Conservation (phyloP, 805 yeast genomes). For the Candida caryicola region DNA sequence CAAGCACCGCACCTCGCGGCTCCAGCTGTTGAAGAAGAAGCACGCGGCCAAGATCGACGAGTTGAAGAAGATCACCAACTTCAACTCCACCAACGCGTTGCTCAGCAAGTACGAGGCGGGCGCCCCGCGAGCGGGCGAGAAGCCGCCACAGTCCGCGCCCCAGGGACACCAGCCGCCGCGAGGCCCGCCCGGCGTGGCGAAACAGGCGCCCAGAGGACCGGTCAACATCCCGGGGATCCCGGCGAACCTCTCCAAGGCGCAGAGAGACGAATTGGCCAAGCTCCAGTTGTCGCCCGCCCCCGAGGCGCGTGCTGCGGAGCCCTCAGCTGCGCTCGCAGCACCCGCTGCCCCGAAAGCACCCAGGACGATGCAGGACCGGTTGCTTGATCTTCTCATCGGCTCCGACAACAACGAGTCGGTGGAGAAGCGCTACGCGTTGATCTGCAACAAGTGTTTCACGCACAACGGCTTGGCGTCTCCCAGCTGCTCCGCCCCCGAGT, state of each 20-base stretch:
- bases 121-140: neutral
- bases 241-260: neutral
- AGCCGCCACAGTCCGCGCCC: neutral
- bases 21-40: constrained; percentile 33
- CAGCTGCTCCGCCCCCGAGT: constrained; percentile 46
- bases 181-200: neutral
- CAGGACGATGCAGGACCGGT: constrained; percentile 33
- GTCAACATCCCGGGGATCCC: neutral
- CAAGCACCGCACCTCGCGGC: constrained; percentile 17
- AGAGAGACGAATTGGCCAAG: constrained; percentile 3
- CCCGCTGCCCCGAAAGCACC: neutral
- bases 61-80: constrained; percentile 70
- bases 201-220: neutral
- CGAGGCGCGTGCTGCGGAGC: neutral
- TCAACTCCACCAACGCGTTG: constrained; percentile 70
- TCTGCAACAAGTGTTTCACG: constrained; percentile 59
- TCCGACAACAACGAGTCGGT: constrained; percentile 65
- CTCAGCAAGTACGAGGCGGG: constrained; percentile 50
- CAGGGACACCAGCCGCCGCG: neutral
- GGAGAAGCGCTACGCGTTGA: constrained; percentile 64
- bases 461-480: constrained; percentile 87
- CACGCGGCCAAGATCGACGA: constrained; percentile 61
- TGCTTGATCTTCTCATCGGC: constrained; percentile 39
- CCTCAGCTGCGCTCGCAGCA: neutral
- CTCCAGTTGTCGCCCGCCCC: constrained; percentile 1